These are phyloP conservation scores for Suhomyces panamericanus DNA, from an alignment of 1,139 yeast genomes.

Conservation along the genomic window DNA sequence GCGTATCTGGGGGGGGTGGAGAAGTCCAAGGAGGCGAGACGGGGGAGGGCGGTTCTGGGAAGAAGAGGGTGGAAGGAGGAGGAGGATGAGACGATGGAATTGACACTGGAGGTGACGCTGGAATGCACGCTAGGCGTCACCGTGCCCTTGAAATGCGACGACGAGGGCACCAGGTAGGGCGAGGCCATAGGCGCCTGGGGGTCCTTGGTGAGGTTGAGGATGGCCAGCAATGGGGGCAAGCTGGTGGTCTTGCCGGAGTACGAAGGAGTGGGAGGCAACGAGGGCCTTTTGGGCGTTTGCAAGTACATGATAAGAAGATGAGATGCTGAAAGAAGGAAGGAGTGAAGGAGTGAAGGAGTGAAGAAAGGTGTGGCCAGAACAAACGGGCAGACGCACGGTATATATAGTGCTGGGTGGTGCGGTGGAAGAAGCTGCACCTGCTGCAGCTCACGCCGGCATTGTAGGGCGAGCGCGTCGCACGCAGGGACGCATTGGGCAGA, in stretches of 20 bases:
- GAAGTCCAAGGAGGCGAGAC: slow-evolving; percentile 11
- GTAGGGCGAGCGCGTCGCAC: neutral
- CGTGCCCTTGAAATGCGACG: neutral
- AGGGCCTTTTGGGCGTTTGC: slow-evolving; percentile 34
- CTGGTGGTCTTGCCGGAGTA: slow-evolving; percentile 23
- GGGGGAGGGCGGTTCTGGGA: slow-evolving; percentile 6
- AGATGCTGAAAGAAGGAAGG: neutral
- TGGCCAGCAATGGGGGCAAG: slow-evolving; percentile 46
- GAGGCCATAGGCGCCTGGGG: slow-evolving; percentile 10
- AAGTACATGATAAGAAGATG: slow-evolving; percentile 15
- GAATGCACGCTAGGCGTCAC: neutral
- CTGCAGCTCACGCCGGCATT: too few species aligned
- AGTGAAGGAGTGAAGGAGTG: neutral
- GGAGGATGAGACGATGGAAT: neutral
- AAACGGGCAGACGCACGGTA: slow-evolving; percentile 2
- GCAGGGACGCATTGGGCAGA: slow-evolving; percentile 3
- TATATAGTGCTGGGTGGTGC: slow-evolving; percentile 2
- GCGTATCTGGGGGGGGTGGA: slow-evolving; percentile 14
- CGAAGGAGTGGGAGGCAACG: slow-evolving; percentile 30
- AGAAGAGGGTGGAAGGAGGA: neutral
- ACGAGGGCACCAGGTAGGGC: slow-evolving; percentile 9
- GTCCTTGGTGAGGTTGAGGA: slow-evolving; percentile 21
- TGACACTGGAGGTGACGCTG: neutral
- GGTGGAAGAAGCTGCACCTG: too few species aligned
- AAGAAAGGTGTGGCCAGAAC: neutral